Percentiles rank a stretch among this genome's conserved stretches.
Evolutionary conservation across 192 early-diverging fungal species (phyloP).

Genomic region (Coemansia furcata): DNA sequence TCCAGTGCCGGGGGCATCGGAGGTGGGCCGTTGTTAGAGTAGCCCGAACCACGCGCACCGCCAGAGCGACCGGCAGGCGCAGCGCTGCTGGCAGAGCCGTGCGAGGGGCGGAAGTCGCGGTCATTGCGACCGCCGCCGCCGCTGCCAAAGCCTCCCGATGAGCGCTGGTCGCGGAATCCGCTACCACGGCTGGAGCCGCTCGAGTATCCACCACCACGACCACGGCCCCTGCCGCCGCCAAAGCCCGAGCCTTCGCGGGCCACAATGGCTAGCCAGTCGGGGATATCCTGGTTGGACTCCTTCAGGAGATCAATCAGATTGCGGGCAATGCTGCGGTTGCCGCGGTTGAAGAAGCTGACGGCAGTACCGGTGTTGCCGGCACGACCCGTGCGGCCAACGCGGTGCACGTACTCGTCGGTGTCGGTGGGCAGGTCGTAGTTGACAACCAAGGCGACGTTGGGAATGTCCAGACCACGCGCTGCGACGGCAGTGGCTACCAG

Average conservation of each 20-base stretch:
- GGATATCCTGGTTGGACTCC: constrained; percentile 95
- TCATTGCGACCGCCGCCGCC: constrained; percentile 13
- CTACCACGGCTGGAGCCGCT: constrained; percentile 39
- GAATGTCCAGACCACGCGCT: constrained; percentile 90
- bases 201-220: constrained; percentile 53
- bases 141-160: constrained; percentile 6
- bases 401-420: constrained; percentile 98
- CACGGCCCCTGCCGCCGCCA: constrained; percentile 57
- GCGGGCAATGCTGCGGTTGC: constrained; percentile 77
- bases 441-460: constrained; percentile 83
- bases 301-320: constrained; percentile 84
- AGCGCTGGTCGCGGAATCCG: constrained; percentile 37
- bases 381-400: constrained; percentile 97
- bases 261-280: constrained; percentile 73
- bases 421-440: constrained; percentile 96
- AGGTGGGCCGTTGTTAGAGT: constrained; percentile 17
- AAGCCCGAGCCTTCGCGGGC: constrained; percentile 59
- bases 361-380: constrained; percentile 91
- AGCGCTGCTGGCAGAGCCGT: background rate
- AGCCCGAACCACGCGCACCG: constrained; percentile 6
- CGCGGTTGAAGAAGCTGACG: constrained; percentile 93
- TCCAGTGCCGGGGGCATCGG: constrained; percentile 34
- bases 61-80: background rate
- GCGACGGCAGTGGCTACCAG: constrained; percentile 98
- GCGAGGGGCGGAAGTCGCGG: constrained; percentile 39